phyloP scores from a whole-genome alignment of 164 flowering plant genomes.

The Vitis rotundifolia region DNA sequence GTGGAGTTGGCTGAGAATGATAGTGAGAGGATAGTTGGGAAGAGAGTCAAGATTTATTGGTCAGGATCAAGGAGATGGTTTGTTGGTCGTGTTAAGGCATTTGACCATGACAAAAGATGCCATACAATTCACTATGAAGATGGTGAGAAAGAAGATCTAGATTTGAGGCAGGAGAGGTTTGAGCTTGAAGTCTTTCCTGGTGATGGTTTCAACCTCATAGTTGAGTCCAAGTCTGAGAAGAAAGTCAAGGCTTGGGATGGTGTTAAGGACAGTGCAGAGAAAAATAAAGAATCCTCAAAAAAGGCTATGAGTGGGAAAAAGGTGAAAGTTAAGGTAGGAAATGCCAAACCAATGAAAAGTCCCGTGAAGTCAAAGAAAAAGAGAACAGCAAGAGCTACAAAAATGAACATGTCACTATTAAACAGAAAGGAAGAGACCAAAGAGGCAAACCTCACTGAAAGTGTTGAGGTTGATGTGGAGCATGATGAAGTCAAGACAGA shows the following conservation, averaged over 20 bases:
- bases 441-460: neutral
- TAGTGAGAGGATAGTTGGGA: constrained; percentile 10
- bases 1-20: constrained; percentile 11
- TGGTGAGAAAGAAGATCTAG: constrained; percentile 12
- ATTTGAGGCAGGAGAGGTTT: constrained; percentile 12
- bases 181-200: constrained; percentile 13
- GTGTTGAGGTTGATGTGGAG: neutral
- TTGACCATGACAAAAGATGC: constrained; percentile 4
- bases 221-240: neutral
- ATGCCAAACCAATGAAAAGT: neutral
- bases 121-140: constrained; percentile 19
- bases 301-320: too few relatives aligned
- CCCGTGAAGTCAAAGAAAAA: neutral
- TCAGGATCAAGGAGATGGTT: constrained; percentile 20
- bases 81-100: constrained; percentile 8
- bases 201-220: constrained; percentile 5
- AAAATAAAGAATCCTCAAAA: neutral
- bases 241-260: constrained; percentile 3
- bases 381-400: neutral
- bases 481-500: neutral
- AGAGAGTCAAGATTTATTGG: constrained; percentile 15
- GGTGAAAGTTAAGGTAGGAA: neutral
- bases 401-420: neutral
- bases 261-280: neutral
- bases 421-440: neutral